A percentile compares a stretch with the other conserved stretches of the same genome.
Conservation (phyloP, 2,329 filamentous ascomycete species). For the Monascus ruber region DNA sequence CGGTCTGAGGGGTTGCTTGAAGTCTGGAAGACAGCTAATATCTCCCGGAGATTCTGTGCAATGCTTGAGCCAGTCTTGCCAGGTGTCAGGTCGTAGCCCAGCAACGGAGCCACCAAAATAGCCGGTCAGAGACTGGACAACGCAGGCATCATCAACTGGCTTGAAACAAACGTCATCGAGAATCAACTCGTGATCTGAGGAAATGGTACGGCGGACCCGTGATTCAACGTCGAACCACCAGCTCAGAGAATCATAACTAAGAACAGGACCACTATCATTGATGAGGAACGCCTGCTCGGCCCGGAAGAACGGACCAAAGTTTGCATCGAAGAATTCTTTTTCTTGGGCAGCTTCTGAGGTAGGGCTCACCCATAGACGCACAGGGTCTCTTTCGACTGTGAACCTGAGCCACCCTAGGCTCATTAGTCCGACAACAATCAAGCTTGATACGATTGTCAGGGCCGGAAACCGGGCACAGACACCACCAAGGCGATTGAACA, state of each 20-base stretch:
- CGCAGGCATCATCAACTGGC: conserved; percentile 77
- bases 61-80: conserved; percentile 59
- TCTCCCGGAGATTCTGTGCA: conserved; percentile 69
- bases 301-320: conserved; percentile 92
- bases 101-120: conserved; percentile 65
- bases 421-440: conserved; percentile 65
- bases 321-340: conserved; percentile 84
- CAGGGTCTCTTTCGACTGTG: conserved; percentile 79
- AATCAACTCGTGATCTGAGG: conserved; percentile 53
- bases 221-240: conserved; percentile 95
- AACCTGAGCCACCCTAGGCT: conserved; percentile 85
- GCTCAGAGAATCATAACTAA: conserved; percentile 74
- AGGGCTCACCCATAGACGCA: conserved; percentile 92
- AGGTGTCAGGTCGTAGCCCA: conserved; percentile 52
- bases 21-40: conserved; percentile 66
- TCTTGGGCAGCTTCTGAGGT: conserved; percentile 82
- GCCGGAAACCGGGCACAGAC: conserved; percentile 71
- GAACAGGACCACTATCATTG: conserved; percentile 76
- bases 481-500: conserved; percentile 72
- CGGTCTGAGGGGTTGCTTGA: conserved; percentile 77
- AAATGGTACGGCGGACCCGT: conserved; percentile 61
- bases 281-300: conserved; percentile 89
- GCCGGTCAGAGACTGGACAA: conserved; percentile 82
- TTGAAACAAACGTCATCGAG: conserved; percentile 89
- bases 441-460: conserved; percentile 64